phyloP scores from a whole-genome alignment of 1,284 basidiomycete species.

The Boletus semigastroideus region DNA sequence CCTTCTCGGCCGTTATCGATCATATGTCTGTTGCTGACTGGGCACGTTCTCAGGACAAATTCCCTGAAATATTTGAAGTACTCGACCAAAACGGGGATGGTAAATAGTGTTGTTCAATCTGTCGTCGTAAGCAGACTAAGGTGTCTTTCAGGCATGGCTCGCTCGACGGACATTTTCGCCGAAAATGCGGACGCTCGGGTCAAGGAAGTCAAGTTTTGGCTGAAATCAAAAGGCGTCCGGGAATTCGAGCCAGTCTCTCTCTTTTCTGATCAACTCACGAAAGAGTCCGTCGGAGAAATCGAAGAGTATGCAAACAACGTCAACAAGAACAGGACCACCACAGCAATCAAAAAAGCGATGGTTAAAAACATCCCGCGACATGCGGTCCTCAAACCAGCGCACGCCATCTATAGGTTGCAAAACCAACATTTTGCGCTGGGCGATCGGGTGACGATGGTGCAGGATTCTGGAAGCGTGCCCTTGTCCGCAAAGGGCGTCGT shows the following conservation, averaged over 20 bases:
- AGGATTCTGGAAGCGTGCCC: slow-evolving; percentile 93
- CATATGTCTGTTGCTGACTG: neutral
- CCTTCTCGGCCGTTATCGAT: neutral
- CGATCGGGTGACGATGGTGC: slow-evolving; percentile 96
- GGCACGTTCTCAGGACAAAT: slow-evolving; percentile 49
- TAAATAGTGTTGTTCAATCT: slow-evolving; percentile 32
- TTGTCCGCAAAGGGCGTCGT: slow-evolving; percentile 92
- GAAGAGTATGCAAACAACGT: slow-evolving; percentile 74
- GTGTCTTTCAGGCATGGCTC: slow-evolving; percentile 62
- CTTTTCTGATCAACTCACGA: slow-evolving; percentile 88
- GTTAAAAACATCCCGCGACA: slow-evolving; percentile 93
- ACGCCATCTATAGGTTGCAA: slow-evolving; percentile 88
- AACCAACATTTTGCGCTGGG: slow-evolving; percentile 90
- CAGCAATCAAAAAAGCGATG: slow-evolving; percentile 82
- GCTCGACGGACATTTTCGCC: slow-evolving; percentile 73
- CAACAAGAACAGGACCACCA: slow-evolving; percentile 55
- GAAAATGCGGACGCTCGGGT: slow-evolving; percentile 70
- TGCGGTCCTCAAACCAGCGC: slow-evolving; percentile 90
- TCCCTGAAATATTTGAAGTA: slow-evolving; percentile 78
- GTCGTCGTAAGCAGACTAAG: slow-evolving; percentile 8
- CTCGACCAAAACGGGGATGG: slow-evolving; percentile 72
- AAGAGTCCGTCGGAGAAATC: slow-evolving; percentile 81
- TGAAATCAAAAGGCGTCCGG: slow-evolving; percentile 82
- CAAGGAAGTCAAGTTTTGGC: slow-evolving; percentile 82
- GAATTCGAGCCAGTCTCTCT: slow-evolving; percentile 93